Conservation (phyloP, 495 filamentous ascomycete genomes). For the Bathelium albidoporum region DNA sequence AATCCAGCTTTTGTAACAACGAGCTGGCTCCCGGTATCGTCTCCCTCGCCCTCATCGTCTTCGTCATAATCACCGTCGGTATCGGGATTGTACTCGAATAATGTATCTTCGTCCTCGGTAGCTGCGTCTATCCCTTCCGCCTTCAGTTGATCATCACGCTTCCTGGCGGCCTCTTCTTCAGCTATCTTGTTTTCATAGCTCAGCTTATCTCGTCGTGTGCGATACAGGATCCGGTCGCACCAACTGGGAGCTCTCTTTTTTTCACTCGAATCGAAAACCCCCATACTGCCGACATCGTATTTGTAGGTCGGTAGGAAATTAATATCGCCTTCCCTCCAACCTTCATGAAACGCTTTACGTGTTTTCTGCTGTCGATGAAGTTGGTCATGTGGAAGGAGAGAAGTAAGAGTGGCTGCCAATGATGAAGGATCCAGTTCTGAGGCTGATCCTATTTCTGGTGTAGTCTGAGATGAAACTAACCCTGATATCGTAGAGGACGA, state of each 20-base stretch:
- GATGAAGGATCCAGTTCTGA: slow-evolving; percentile 47
- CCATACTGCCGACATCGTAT: slow-evolving; percentile 91
- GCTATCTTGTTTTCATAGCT: slow-evolving; percentile 57
- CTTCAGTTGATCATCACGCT: slow-evolving; percentile 77
- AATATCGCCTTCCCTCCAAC: slow-evolving; percentile 84
- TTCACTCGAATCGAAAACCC: slow-evolving; percentile 86
- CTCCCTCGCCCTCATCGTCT: slow-evolving; percentile 50
- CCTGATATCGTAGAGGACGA: not conserved
- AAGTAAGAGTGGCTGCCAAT: slow-evolving; percentile 74
- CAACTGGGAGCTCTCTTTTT: slow-evolving; percentile 88
- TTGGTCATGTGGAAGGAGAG: slow-evolving; percentile 84
- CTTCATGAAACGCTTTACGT: slow-evolving; percentile 73
- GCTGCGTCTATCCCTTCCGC: slow-evolving; percentile 63
- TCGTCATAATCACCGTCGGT: slow-evolving; percentile 59
- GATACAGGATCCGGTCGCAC: slow-evolving; percentile 93
- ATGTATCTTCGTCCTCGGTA: slow-evolving; percentile 62
- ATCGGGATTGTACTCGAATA: slow-evolving; percentile 86
- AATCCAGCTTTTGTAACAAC: slow-evolving; percentile 46
- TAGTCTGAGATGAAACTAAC: not conserved
- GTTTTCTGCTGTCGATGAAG: slow-evolving; percentile 61
- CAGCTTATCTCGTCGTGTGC: slow-evolving; percentile 59
- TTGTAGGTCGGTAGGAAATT: slow-evolving; percentile 92
- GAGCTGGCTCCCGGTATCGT: slow-evolving; percentile 37
- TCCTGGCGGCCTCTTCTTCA: slow-evolving; percentile 55
- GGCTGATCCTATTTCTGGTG: slow-evolving; percentile 13